Evolutionary conservation across 768 basidiomycete genomes (phyloP), one percentile per base, ranked within the genome.

Genomic region (Tylopilus intermedius): DNA sequence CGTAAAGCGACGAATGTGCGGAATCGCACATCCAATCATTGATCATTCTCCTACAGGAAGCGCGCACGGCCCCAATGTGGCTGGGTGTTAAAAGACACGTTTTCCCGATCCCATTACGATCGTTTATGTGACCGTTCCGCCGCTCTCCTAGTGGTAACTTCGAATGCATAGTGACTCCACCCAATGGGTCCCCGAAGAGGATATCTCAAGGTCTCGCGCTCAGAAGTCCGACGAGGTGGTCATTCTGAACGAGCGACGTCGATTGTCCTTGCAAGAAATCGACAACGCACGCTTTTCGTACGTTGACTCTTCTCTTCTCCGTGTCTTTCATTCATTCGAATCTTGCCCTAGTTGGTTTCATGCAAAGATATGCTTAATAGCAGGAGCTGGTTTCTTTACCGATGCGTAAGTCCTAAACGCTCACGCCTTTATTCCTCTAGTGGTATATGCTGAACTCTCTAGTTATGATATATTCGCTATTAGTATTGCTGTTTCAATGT

Each of bases 361-460:
- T 63, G 81, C 81, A 49, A 92, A 88, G 70, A 81, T 85, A 58
- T 82, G 79, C 61, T 59, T 81, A 50, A 74, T 79, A 3, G 69
- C 87, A 5, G 90, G 90, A 59, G 84, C 85, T 14, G 91, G 91
- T 24, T 94, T 94, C 79, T 94, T 93, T 78, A 90, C 92, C 38
- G 88, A 88, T 69, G 83, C 85, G 80, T 80, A 64, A 62, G 78
- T 56, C 21, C 10, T 18, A 1, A 6, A 40, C 21, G n/a, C 71
- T 2, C 26, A 44, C 44, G 7, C 27, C 38, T 22, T 37, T 45
- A 15, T 35, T 32, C 13, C n/a, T n/a, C 30, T 6, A 3, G 42
- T 26, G 4, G n/a, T 10, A 37, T 21, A 18, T 24, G 8, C 24
- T 54, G n/a, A 61, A 41, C n/a, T 44, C 47, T 37, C 47, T 35